These are phyloP conservation scores for Lactifluus volemus DNA, from an alignment of 768 basidiomycete species.

Conservation along the genomic window DNA sequence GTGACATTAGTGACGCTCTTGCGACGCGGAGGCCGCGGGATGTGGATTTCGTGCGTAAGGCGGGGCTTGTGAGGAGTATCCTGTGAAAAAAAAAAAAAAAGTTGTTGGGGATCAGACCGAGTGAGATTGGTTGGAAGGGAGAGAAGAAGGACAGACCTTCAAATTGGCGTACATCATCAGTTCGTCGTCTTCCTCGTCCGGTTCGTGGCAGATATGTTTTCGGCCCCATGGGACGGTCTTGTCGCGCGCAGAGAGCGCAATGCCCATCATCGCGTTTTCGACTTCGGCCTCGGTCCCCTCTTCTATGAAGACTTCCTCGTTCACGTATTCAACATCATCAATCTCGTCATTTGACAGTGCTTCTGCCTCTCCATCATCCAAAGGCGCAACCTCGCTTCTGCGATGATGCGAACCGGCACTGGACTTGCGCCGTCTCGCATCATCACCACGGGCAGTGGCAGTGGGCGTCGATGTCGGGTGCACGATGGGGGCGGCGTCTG, in stretches of 20 bases:
- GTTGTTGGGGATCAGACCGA: not conserved
- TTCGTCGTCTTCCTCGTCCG: conserved; percentile 47
- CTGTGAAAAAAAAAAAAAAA: conserved; percentile 24
- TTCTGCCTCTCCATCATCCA: conserved; percentile 39
- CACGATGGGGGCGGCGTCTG: not conserved
- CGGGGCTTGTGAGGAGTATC: conserved; percentile 33
- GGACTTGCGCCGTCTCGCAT: conserved; percentile 28
- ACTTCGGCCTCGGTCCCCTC: conserved; percentile 20
- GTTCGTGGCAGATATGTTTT: conserved; percentile 12
- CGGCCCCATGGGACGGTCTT: conserved; percentile 7
- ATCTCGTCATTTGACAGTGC: not conserved
- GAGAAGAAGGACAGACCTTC: conserved; percentile 29
- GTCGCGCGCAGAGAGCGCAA: not conserved
- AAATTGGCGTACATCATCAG: conserved; percentile 45
- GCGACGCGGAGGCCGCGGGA: not conserved
- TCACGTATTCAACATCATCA: conserved; percentile 10
- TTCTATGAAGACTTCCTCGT: conserved; percentile 6
- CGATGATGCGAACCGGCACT: conserved; percentile 3
- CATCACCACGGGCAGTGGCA: not conserved
- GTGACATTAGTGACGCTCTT: conserved; percentile 11
- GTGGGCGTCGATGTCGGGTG: not conserved
- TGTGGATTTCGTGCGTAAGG: conserved; percentile 22
- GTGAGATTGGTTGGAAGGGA: not conserved
- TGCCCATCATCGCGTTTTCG: not conserved
- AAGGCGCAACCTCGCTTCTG: conserved; percentile 11